Evolutionary conservation across 257 asterid species (phyloP).

Genomic region (Gentiana dahurica): DNA sequence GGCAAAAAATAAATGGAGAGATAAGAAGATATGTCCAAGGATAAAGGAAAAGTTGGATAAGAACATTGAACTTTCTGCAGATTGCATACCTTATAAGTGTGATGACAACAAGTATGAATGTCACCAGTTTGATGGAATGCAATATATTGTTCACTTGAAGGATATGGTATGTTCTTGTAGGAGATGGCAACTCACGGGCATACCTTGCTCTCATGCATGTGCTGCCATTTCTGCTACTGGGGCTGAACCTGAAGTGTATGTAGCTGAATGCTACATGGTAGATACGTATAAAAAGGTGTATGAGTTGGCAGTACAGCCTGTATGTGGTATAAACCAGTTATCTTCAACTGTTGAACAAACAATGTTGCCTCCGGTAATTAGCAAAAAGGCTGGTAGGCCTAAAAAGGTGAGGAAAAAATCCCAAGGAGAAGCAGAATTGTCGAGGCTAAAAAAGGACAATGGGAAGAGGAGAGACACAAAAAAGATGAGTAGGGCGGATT

Average conservation of each 20-base stretch:
- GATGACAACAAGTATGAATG: background rate
- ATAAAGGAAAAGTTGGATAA: background rate
- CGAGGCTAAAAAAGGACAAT: background rate
- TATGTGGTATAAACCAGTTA: background rate
- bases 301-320: background rate
- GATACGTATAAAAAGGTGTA: background rate
- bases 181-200: conserved; percentile 6
- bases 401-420: background rate
- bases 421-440: background rate
- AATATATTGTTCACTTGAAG: background rate
- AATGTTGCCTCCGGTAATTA: background rate
- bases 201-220: conserved; percentile 1
- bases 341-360: background rate
- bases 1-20: background rate
- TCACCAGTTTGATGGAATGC: background rate
- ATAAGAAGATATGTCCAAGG: background rate
- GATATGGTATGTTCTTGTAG: conserved; percentile 1
- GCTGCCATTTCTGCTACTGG: background rate
- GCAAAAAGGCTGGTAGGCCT: background rate
- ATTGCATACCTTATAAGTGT: background rate
- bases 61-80: background rate
- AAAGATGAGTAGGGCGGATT: background rate
- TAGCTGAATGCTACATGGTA: background rate
- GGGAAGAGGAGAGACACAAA: background rate
- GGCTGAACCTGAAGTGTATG: background rate